A percentile compares a stretch with the other conserved stretches of the same genome.
phyloP scores from a whole-genome alignment of 192 early-diverging fungal species.

The Polychytrium aggregatum region DNA sequence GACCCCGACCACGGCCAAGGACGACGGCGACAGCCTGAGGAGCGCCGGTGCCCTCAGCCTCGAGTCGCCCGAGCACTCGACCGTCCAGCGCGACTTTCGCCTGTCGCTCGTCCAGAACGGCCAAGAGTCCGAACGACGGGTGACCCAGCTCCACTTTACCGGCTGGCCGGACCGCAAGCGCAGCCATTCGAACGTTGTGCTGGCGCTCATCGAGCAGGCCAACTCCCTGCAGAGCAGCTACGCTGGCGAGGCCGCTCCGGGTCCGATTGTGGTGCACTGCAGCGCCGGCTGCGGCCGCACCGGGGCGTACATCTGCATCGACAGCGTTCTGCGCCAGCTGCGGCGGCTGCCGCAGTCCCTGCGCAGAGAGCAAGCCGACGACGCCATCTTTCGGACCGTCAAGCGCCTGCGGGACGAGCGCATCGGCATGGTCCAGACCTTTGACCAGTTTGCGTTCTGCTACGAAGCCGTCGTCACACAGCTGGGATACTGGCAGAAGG shows the following conservation, averaged over 20 bases:
- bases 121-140: too few species aligned
- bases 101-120: too few species aligned
- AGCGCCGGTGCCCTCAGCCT: too few species aligned
- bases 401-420: constrained; percentile 31
- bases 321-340: constrained; percentile 23
- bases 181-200: constrained; percentile 15
- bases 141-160: constrained; percentile 67
- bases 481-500: constrained; percentile 26
- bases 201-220: constrained; percentile 30
- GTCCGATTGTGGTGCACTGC: constrained; percentile 46
- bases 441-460: constrained; percentile 43
- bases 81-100: too few species aligned
- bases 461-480: constrained; percentile 42
- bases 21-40: too few species aligned
- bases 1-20: too few species aligned
- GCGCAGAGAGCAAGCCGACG: constrained; percentile 3
- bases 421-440: constrained; percentile 40
- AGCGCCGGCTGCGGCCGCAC: constrained; percentile 47
- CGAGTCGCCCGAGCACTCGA: too few species aligned
- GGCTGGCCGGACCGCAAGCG: constrained; percentile 79
- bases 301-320: constrained; percentile 38
- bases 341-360: background rate
- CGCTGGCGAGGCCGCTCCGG: constrained; percentile 9
- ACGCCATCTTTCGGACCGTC: constrained; percentile 25
- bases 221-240: constrained; percentile 17